Evolutionary conservation across 306 rosid genomes (phyloP).

Genomic region (Spatholobus suberectus): DNA sequence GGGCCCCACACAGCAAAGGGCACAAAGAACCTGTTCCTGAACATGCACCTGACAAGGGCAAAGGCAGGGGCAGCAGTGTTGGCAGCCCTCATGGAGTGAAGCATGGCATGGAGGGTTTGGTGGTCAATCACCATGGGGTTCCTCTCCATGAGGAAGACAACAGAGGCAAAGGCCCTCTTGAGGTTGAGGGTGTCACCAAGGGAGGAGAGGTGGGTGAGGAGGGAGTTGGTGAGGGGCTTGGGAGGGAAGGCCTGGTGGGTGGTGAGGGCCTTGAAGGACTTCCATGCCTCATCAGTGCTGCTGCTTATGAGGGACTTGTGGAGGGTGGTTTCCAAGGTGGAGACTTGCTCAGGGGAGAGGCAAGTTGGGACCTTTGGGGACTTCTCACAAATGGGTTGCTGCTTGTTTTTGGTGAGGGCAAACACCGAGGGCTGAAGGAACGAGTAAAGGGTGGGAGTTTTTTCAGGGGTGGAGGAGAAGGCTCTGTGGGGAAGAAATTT

Average conservation of each 20-base stretch:
- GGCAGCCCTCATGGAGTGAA: constrained; percentile 69
- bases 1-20: constrained; percentile 78
- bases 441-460: constrained; percentile 72
- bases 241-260: constrained; percentile 67
- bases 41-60: constrained; percentile 70
- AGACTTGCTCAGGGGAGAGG: constrained; percentile 49
- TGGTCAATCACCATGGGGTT: constrained; percentile 59
- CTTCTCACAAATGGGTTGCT: constrained; percentile 35
- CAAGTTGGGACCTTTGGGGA: constrained; percentile 48
- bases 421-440: constrained; percentile 92
- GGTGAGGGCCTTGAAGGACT: constrained; percentile 82
- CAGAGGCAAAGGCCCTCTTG: constrained; percentile 84
- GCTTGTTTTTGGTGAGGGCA: constrained; percentile 45
- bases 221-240: constrained; percentile 78
- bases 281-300: constrained; percentile 86
- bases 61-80: constrained; percentile 82
- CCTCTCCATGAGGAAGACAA: constrained; percentile 63
- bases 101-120: constrained; percentile 56
- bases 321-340: constrained; percentile 64
- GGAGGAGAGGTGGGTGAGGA: constrained; percentile 71
- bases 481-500: constrained; percentile 47
- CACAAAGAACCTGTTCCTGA: constrained; percentile 70
- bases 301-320: constrained; percentile 64
- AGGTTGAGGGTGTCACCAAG: constrained; percentile 70
- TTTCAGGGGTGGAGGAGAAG: constrained; percentile 59